Evolutionary conservation across 2,329 filamentous ascomycete species (phyloP), one percentile per base, ranked within the genome.

Genomic region (Zymoseptoria ardabiliae): DNA sequence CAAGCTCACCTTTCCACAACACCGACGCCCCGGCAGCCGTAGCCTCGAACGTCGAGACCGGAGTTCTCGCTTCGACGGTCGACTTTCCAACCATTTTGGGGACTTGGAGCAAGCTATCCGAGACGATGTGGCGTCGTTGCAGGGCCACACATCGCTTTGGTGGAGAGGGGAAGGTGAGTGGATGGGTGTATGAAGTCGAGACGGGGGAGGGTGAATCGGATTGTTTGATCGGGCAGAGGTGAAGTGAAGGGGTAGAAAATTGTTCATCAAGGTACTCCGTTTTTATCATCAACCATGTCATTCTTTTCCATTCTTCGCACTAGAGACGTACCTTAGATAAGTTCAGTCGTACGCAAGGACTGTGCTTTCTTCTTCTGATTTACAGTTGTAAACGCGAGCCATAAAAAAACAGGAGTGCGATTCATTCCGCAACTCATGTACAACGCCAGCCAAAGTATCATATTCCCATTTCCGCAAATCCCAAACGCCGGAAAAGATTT

Each of bases 131-230:
- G 75, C 75, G 53, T 84, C 83, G 64, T 69, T 94, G 64, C 83
- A 81, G 72, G 77, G 72, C 54, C 82, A 78, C 53, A 81, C 81
- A n/a, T n/a, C 57, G 77, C 87, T 17, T 78, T 92, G 4, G 77
- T 85, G 20, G 78, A 85, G 78, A 85, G 20, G 75, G 75, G 3
- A 74, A 75, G 0, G 79, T 92, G 52, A 88, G 82, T 5, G 89
- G 89, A 0, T 93, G 88, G 83, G 75, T 92, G 2, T 92, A 91
- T 74, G 85, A 91, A 67, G 87, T 92, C 50, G 84, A 89, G 77
- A 90, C 83, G 1, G 89, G 89, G 89, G 0, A 85, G 78, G 72
- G 79, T 81, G 54, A 79, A 76, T 63, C 76, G 74, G 57, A 75
- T 86, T 53, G 75, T 77, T 50, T 81, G 58, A 64, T 17, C 17